These are phyloP conservation scores for Tolypocladium guangdongense DNA, from an alignment of 2,329 filamentous ascomycete genomes.

Conservation along the genomic window DNA sequence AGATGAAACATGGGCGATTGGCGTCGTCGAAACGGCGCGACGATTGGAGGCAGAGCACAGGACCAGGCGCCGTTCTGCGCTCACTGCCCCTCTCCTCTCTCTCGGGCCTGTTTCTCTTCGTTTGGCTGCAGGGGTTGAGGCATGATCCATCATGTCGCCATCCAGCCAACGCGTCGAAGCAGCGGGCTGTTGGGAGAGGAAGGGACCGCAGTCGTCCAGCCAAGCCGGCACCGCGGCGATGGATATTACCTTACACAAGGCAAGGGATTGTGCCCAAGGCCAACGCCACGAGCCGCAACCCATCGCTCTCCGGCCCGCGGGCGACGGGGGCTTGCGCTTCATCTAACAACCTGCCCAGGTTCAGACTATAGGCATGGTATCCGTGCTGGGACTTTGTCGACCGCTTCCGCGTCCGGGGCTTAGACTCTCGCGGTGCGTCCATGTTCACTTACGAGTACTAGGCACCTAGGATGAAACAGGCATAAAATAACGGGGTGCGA, in stretches of 20 bases:
- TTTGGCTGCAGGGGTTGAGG: neutral
- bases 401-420: constrained; percentile 3
- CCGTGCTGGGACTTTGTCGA: neutral
- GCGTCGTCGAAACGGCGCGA: no score
- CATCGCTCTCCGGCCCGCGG: neutral
- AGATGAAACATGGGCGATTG: no score
- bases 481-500: no score
- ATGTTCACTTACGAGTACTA: constrained; percentile 1
- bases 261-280: neutral
- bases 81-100: constrained; percentile 2
- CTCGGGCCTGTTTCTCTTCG: neutral
- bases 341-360: no score
- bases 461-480: constrained; percentile 4
- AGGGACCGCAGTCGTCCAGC: neutral
- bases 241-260: no score
- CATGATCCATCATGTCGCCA: neutral
- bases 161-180: neutral
- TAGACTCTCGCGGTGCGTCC: neutral
- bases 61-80: constrained; percentile 6
- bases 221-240: neutral
- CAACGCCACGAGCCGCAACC: neutral
- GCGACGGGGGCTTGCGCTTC: no score
- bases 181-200: neutral
- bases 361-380: no score
- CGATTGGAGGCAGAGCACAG: neutral